These are phyloP conservation scores for Rhynchospora pubera DNA, from an alignment of 176 grass and related monocot genomes.

Conservation along the genomic window DNA sequence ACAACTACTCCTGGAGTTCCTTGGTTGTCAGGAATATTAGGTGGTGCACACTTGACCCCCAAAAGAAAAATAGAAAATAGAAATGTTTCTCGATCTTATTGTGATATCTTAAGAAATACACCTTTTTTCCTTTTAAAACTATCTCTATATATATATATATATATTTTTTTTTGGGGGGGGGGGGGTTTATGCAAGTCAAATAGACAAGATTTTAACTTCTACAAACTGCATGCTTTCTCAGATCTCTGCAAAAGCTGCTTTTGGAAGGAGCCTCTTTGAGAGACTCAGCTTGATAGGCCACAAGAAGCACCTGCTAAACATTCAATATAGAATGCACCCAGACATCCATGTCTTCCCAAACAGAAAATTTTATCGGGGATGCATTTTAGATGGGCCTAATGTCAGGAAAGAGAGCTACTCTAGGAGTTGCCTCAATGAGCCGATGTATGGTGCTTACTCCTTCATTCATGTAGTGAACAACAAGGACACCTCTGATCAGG, in stretches of 20 bases:
- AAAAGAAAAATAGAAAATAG: not conserved
- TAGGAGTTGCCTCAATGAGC: slow-evolving; percentile 38
- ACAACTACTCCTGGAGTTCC: not conserved
- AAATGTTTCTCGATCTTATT: not conserved
- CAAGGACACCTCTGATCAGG: slow-evolving; percentile 50
- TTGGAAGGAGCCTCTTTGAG: slow-evolving; percentile 78
- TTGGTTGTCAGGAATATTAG: not conserved
- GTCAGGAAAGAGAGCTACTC: slow-evolving; percentile 36
- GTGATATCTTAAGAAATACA: not conserved
- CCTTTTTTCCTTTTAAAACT: not conserved
- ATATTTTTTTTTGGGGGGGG: too few relatives aligned
- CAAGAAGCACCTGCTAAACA: slow-evolving; percentile 54
- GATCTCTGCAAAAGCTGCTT: slow-evolving; percentile 55
- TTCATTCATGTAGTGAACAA: slow-evolving; percentile 70
- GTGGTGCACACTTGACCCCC: not conserved
- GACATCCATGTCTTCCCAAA: slow-evolving; percentile 72
- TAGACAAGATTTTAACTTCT: not conserved
- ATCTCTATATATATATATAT: not conserved
- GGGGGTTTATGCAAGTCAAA: not conserved
- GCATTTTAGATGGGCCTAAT: slow-evolving; percentile 44
- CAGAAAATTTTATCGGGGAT: slow-evolving; percentile 44
- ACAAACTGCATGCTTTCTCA: slow-evolving; percentile 25
- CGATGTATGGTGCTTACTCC: slow-evolving; percentile 63
- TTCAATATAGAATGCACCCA: slow-evolving; percentile 89
- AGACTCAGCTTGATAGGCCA: slow-evolving; percentile 56